Evolutionary conservation across 129 eudicot species (phyloP).

Genomic region (Glebionis coronaria): DNA sequence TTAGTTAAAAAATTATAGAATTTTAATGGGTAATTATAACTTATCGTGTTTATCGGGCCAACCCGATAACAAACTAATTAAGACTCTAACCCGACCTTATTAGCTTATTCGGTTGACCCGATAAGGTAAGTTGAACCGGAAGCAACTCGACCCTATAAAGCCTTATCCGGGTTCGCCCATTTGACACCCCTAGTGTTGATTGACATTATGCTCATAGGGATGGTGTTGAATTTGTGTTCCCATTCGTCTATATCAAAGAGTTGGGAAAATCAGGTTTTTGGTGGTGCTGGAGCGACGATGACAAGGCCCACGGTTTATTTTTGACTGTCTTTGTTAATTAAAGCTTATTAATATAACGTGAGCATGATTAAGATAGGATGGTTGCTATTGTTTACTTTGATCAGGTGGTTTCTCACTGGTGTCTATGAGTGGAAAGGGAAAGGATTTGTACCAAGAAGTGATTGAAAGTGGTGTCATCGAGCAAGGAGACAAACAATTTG

Average conservation of each 20-base stretch:
- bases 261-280: constrained; percentile 98
- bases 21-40: no score
- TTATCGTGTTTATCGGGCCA: no score
- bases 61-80: no score
- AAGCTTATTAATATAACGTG: not conserved
- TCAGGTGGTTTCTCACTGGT: constrained; percentile 99
- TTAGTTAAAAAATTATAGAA: no score
- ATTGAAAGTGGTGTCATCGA: constrained; percentile 97
- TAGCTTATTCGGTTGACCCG: no score
- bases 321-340: not conserved
- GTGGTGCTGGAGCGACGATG: constrained; percentile 98
- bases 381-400: constrained; percentile 1
- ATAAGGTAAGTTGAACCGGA: no score
- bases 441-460: constrained; percentile 94
- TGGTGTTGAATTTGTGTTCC: not conserved
- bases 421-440: constrained; percentile 99
- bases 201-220: not conserved
- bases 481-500: constrained; percentile 86
- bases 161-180: no score
- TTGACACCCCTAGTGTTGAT: not conserved
- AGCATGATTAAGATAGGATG: not conserved
- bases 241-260: constrained; percentile 75
- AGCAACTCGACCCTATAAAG: no score
- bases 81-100: no score
- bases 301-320: constrained; percentile 93